Base-by-base conservation (phyloP, 164 flowering plant species). In the Macadamia integrifolia region DNA sequence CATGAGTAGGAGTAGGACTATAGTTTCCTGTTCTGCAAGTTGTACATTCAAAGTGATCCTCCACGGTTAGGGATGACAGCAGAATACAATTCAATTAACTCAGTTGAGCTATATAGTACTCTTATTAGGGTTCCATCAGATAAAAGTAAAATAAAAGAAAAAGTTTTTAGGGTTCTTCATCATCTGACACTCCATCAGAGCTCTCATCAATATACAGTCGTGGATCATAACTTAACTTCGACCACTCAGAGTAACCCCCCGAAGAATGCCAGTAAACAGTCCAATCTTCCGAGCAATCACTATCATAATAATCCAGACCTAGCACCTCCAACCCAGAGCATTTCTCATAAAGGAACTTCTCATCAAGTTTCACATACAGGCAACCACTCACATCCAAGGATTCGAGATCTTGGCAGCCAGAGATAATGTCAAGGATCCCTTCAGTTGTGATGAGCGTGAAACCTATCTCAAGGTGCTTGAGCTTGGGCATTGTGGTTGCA, bases 401-500 rank as follows among this genome's bases (percentile, higher is more conserved):
- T 64, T 85, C 84, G 1, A 90, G 89, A 49, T 83, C 79, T 12
- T 61, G 50, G 60, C 77, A 80, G 46, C 29, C 55, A 7, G 73
- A 46, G 23, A 79, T 72, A 58, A 83, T 78, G 66, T 68, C 70
- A 18, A 70, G 76, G 15, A 78, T 71, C 28, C 76, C 75, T 0
- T 29, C 68, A 2, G 80, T 78, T 14, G 76, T 72, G 48, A 88
- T 71, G 13, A 72, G 80, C 49, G 74, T 67, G 75, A 87, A 88
- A 18, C 88, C 85, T 77, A 88, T 72, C 74, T 87, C 93, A 14
- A 90, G 86, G 69, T 83, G 87, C 77, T 80, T 82, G 57, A 90
- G 88, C 64, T 74, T 82, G 6, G 90, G 90, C 96, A 90, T 90
- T 56, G 93, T 85, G 62, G 79, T 29, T 11, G 96, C 90, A 50